Evolutionary conservation across 208 protist species (phyloP).

Genomic region (Acanthamoeba triangularis): DNA sequence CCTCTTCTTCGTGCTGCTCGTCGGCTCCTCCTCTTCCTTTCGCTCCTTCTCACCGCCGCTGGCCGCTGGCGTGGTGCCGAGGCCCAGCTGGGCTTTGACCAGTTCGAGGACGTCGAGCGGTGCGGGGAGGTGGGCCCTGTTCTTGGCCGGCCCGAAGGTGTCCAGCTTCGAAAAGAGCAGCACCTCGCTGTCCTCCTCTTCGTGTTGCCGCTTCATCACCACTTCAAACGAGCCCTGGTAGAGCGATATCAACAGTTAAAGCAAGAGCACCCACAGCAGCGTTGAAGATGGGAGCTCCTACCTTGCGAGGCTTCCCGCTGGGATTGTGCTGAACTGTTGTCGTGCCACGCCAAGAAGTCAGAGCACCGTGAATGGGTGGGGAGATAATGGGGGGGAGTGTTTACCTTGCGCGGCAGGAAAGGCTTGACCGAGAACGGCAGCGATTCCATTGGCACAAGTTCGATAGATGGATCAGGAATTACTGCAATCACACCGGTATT

Average conservation of each 20-base stretch:
- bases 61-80: too few species aligned
- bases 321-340: constrained; percentile 45
- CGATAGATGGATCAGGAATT: constrained; percentile 51
- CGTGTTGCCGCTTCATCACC: neutral
- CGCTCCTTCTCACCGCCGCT: neutral
- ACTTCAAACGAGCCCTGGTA: constrained; percentile 15
- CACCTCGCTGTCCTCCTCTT: neutral
- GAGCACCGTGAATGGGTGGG: neutral
- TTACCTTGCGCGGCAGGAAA: constrained; percentile 25
- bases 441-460: constrained; percentile 36
- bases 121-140: constrained; percentile 5
- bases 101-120: neutral
- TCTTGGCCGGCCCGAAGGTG: constrained; percentile 15
- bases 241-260: neutral
- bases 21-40: neutral
- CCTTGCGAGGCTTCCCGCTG: constrained; percentile 37
- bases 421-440: neutral
- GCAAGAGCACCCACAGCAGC: too few species aligned
- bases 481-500: neutral
- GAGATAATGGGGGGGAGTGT: neutral
- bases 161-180: constrained; percentile 35
- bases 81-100: neutral
- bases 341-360: neutral
- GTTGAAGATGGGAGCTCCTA: neutral
- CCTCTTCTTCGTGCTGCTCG: neutral